Evolutionary conservation across 176 grass and related monocot genomes (phyloP).

Genomic region (Ananas comosus): DNA sequence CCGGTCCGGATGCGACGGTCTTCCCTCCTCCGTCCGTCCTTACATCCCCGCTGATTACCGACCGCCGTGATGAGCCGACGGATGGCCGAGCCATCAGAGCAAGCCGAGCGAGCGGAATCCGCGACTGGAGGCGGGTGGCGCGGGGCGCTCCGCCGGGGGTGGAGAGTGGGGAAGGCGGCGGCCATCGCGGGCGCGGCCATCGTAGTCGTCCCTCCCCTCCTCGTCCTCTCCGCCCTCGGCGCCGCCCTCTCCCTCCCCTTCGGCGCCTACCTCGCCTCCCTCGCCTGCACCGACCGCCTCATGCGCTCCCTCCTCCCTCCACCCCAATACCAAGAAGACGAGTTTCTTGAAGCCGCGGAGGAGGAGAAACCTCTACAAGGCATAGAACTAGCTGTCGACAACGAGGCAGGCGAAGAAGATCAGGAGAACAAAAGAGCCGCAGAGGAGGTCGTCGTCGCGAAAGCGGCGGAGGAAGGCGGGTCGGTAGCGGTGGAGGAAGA

Average conservation of each 20-base stretch:
- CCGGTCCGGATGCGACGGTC: too few relatives aligned
- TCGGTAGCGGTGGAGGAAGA: not conserved
- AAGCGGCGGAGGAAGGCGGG: not conserved
- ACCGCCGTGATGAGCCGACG: too few relatives aligned
- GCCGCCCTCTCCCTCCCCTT: constrained; percentile 25
- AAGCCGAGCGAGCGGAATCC: too few relatives aligned
- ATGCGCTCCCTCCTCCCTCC: not conserved
- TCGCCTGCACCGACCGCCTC: constrained; percentile 5
- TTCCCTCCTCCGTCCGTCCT: too few relatives aligned
- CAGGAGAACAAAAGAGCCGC: not conserved
- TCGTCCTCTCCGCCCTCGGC: constrained; percentile 12
- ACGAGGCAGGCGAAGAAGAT: not conserved
- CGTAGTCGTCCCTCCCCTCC: constrained; percentile 19
- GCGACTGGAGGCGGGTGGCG: too few relatives aligned
- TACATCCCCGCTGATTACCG: too few relatives aligned
- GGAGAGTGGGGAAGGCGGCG: constrained; percentile 16
- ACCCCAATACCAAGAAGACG: not conserved
- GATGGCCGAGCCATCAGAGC: too few relatives aligned
- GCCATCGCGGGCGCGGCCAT: constrained; percentile 15
- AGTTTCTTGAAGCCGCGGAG: not conserved
- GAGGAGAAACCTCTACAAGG: not conserved
- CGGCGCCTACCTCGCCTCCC: constrained; percentile 1
- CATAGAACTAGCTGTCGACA: too few relatives aligned
- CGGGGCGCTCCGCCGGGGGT: constrained; percentile 22
- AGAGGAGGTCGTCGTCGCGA: not conserved